Percentiles rank a stretch among this genome's conserved stretches.
These are phyloP conservation scores for Lichtheimia corymbifera DNA, from an alignment of 371 early-diverging fungal species.

Conservation along the genomic window DNA sequence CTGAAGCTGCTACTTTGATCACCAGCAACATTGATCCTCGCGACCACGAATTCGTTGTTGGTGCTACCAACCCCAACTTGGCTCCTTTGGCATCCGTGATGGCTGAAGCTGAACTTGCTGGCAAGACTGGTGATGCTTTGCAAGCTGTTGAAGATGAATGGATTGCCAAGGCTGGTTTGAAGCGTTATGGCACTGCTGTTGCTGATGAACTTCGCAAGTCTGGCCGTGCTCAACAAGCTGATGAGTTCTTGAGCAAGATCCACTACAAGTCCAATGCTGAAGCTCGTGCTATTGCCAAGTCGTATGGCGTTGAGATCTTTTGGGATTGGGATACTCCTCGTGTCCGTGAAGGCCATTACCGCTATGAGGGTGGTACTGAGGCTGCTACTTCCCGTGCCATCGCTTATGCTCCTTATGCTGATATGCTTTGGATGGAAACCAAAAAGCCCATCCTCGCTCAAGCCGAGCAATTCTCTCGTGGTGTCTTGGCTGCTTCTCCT, in stretches of 20 bases:
- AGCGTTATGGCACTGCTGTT: constrained; percentile 84
- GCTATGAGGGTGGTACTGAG: constrained; percentile 93
- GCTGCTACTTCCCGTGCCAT: constrained; percentile 88
- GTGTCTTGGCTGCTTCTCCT: constrained; percentile 70
- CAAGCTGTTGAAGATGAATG: constrained; percentile 89
- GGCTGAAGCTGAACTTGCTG: constrained; percentile 77
- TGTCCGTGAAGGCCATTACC: constrained; percentile 95
- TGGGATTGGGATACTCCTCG: constrained; percentile 94
- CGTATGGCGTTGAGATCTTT: constrained; percentile 80
- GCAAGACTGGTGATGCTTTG: constrained; percentile 76
- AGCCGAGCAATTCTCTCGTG: constrained; percentile 90
- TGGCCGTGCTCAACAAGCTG: constrained; percentile 46
- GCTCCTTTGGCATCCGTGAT: constrained; percentile 77
- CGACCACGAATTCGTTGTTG: constrained; percentile 96
- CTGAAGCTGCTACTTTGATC: constrained; percentile 97
- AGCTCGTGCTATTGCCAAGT: constrained; percentile 79
- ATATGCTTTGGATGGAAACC: constrained; percentile 98
- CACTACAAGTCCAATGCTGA: constrained; percentile 77
- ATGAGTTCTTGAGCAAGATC: constrained; percentile 59
- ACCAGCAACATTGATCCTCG: constrained; percentile 95
- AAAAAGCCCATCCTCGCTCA: constrained; percentile 91
- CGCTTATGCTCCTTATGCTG: constrained; percentile 92
- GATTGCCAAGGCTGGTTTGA: constrained; percentile 82
- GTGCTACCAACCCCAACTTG: constrained; percentile 81
- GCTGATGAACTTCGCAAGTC: constrained; percentile 71